Conservation (phyloP, 345 rosid species). For the Cardamine chenopodiifolia region DNA sequence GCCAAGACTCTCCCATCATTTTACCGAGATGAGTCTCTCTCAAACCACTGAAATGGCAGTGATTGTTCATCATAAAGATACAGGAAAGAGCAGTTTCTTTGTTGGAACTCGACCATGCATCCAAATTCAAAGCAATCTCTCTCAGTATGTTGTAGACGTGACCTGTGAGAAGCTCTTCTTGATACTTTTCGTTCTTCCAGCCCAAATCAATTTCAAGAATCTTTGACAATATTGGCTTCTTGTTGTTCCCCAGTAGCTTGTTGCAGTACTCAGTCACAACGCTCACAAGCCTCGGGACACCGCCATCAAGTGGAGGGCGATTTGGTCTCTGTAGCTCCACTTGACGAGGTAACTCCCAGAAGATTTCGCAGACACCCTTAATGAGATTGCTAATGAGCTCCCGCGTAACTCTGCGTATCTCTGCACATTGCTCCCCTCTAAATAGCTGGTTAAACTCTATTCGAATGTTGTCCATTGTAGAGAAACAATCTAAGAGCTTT, state of each 20-base stretch:
- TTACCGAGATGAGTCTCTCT: slow-evolving; percentile 64
- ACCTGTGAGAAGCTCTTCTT: slow-evolving; percentile 51
- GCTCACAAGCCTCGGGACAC: slow-evolving; percentile 64
- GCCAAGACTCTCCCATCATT: slow-evolving; percentile 84
- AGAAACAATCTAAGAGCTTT: slow-evolving; percentile 65
- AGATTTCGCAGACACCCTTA: slow-evolving; percentile 61
- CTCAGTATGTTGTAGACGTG: slow-evolving; percentile 58
- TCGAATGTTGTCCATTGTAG: slow-evolving; percentile 59
- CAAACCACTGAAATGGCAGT: slow-evolving; percentile 59
- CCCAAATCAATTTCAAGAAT: slow-evolving; percentile 57
- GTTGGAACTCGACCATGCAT: slow-evolving; percentile 68
- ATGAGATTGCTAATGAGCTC: slow-evolving; percentile 64
- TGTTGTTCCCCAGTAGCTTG: slow-evolving; percentile 52
- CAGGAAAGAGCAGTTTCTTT: slow-evolving; percentile 51
- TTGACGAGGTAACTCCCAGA: slow-evolving; percentile 70
- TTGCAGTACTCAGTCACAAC: slow-evolving; percentile 75
- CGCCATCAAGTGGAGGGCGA: slow-evolving; percentile 57
- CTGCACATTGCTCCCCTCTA: slow-evolving; percentile 51
- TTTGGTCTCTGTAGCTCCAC: slow-evolving; percentile 65
- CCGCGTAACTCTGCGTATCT: slow-evolving; percentile 60
- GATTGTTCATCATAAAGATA: slow-evolving; percentile 91
- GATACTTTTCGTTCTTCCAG: slow-evolving; percentile 64
- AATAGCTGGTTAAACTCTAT: slow-evolving; percentile 68
- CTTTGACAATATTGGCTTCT: slow-evolving; percentile 59
- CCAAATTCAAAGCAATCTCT: slow-evolving; percentile 68